These are phyloP conservation scores for Starmerella apicola DNA, from an alignment of 805 yeast genomes.

Conservation along the genomic window DNA sequence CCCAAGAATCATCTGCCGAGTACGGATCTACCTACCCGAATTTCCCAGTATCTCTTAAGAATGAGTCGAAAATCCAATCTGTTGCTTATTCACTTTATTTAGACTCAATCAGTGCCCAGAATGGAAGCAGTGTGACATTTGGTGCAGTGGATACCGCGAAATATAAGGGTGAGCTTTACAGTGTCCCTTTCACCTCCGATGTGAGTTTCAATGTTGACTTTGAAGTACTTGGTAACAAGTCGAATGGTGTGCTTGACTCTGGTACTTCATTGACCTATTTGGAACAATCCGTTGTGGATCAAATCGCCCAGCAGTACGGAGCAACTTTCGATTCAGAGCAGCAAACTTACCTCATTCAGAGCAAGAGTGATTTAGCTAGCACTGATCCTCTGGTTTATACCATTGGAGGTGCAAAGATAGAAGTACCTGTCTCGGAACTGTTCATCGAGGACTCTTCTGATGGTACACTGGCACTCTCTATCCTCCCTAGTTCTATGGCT, in stretches of 20 bases:
- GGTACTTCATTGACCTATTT: constrained; percentile 41
- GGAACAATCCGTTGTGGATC: constrained; percentile 23
- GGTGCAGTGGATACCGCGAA: constrained; percentile 61
- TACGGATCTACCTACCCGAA: constrained; percentile 21
- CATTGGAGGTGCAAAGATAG: constrained; percentile 18
- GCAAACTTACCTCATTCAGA: constrained; percentile 5
- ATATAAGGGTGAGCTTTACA: constrained; percentile 36
- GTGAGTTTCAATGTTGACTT: constrained; percentile 12
- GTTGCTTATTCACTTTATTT: constrained; percentile 37
- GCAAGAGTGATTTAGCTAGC: constrained; percentile 1
- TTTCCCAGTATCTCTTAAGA: constrained; percentile 27
- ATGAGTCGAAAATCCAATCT: constrained; percentile 32
- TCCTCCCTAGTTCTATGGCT: constrained; percentile 16
- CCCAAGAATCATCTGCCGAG: constrained; percentile 8
- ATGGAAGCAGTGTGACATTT: constrained; percentile 27
- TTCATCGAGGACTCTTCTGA: constrained; percentile 14
- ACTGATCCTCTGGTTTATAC: constrained; percentile 9
- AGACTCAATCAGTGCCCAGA: constrained; percentile 23
- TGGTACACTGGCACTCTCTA: constrained; percentile 3
- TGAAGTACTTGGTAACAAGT: constrained; percentile 6
- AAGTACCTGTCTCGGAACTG: constrained; percentile 22
- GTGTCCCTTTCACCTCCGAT: constrained; percentile 10
- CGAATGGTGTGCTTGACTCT: constrained; percentile 33
- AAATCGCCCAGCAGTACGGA: constrained; percentile 12
- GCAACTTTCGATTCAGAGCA: constrained; percentile 5